phyloP scores from a whole-genome alignment of 2,329 filamentous ascomycete species.

The Colletotrichum eremochloae region DNA sequence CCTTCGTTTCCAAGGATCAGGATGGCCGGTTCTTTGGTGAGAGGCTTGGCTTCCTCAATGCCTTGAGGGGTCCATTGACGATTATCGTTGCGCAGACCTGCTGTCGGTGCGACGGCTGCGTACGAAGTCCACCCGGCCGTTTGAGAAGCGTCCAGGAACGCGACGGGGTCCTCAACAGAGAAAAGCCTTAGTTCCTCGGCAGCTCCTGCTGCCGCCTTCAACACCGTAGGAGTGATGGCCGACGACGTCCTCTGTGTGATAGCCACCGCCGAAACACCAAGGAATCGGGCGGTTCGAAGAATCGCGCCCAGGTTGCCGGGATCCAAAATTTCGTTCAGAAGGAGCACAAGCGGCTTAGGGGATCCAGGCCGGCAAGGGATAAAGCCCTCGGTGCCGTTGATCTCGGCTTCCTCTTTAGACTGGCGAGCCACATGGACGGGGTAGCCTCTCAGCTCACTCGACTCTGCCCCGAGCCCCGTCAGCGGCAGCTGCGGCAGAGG shows the following conservation, averaged over 20 bases:
- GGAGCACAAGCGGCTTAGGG: conserved; percentile 78
- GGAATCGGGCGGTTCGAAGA: conserved; percentile 87
- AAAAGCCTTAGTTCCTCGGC: conserved; percentile 85
- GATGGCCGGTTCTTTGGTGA: conserved; percentile 75
- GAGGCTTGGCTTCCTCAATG: conserved; percentile 64
- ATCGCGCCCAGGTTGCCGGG: conserved; percentile 93
- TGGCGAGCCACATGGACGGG: conserved; percentile 74
- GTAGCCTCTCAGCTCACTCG: conserved; percentile 64
- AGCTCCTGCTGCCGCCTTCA: conserved; percentile 91
- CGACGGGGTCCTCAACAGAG: conserved; percentile 73
- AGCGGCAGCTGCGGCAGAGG: conserved; percentile 82
- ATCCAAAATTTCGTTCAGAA: conserved; percentile 84
- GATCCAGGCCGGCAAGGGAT: conserved; percentile 53
- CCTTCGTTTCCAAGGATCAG: conserved; percentile 89
- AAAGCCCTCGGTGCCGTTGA: conserved; percentile 78
- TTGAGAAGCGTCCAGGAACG: conserved; percentile 78
- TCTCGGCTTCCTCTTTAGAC: conserved; percentile 76
- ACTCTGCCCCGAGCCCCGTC: conserved; percentile 65
- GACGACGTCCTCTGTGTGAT: conserved; percentile 82
- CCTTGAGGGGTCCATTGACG: conserved; percentile 62
- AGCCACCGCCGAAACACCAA: conserved; percentile 88
- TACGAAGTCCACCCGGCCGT: conserved; percentile 85
- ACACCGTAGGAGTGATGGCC: conserved; percentile 78
- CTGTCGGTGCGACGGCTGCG: conserved; percentile 73
- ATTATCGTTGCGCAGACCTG: conserved; percentile 50